Conservation (phyloP, 805 yeast genomes). For the Candida silvicultrix region DNA sequence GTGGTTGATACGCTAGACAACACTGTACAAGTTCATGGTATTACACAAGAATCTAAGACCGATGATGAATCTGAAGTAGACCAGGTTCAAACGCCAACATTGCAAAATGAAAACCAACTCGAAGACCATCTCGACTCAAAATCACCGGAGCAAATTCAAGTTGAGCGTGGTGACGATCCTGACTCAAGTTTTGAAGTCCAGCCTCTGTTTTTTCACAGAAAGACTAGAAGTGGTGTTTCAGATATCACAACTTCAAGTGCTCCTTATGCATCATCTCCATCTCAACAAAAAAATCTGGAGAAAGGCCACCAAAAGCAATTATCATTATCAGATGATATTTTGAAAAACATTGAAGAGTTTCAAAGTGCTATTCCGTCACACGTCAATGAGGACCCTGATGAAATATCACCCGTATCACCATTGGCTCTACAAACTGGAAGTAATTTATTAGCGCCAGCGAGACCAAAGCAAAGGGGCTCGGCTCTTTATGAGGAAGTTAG, state of each 20-base stretch:
- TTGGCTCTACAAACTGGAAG: neutral
- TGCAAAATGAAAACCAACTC: neutral
- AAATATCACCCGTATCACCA: constrained; percentile 18
- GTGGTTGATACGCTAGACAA: neutral
- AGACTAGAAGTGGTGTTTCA: constrained; percentile 12
- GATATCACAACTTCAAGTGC: constrained; percentile 4
- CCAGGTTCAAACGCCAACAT: neutral
- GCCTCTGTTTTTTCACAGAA: constrained; percentile 20
- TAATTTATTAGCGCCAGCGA: too few relatives aligned
- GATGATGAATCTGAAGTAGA: neutral
- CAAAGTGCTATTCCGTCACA: constrained; percentile 8
- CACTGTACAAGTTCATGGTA: neutral
- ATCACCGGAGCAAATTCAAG: neutral
- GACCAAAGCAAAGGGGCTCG: neutral
- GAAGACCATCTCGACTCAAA: neutral
- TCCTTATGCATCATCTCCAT: neutral
- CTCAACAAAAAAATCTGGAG: neutral
- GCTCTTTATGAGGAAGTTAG: neutral
- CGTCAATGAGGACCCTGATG: constrained; percentile 7
- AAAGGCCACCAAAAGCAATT: constrained; percentile 15
- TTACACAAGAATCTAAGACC: neutral
- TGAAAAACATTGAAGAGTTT: constrained; percentile 21
- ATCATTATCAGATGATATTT: constrained; percentile 21
- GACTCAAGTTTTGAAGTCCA: constrained; percentile 10
- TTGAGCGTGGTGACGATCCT: neutral